Conservation (phyloP, 768 basidiomycete genomes). For the Sarcodon sp. region DNA sequence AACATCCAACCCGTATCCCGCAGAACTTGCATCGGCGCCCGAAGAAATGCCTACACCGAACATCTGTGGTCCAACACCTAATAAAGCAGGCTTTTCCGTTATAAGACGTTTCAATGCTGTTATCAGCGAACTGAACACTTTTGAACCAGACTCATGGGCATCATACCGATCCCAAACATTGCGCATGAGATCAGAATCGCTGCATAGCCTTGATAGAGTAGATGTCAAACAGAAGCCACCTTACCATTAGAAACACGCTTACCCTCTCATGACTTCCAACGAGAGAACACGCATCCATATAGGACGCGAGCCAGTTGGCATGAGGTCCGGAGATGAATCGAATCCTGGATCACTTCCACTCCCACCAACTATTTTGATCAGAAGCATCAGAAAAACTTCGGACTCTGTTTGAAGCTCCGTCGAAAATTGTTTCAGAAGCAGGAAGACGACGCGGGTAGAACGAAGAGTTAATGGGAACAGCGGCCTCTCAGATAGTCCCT, state of each 20-base stretch:
- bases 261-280: constrained; percentile 90
- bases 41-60: constrained; percentile 57
- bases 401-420: constrained; percentile 69
- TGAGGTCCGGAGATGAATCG: constrained; percentile 5
- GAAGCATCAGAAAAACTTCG: constrained; percentile 72
- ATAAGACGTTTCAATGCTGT: constrained; percentile 77
- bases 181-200: constrained; percentile 66
- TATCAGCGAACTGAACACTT: constrained; percentile 67
- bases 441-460: constrained; percentile 86
- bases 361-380: constrained; percentile 53
- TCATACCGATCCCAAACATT: constrained; percentile 76
- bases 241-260: constrained; percentile 2
- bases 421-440: constrained; percentile 86
- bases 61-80: constrained; percentile 75
- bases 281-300: constrained; percentile 85
- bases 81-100: constrained; percentile 76
- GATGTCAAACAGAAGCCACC: background rate
- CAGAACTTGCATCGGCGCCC: constrained; percentile 20
- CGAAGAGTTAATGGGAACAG: constrained; percentile 83
- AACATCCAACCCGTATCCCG: constrained; percentile 46
- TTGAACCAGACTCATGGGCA: constrained; percentile 41
- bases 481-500: constrained; percentile 70
- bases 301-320: constrained; percentile 27
- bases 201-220: constrained; percentile 25
- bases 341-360: constrained; percentile 13